phyloP scores from a whole-genome alignment of 805 yeast genomes.

The Clavispora fructus region DNA sequence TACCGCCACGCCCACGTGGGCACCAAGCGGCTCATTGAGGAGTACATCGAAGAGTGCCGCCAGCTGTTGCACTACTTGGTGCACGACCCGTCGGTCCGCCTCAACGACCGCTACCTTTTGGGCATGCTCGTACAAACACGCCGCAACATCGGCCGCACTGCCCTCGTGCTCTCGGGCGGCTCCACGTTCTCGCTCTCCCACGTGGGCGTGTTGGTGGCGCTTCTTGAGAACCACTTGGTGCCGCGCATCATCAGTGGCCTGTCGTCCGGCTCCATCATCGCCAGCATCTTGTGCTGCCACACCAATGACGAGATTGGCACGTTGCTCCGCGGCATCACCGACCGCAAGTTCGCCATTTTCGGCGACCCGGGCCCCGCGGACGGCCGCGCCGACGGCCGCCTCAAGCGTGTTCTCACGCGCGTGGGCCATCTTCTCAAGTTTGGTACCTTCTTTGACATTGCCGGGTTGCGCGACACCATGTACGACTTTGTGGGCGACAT shows the following conservation, averaged over 20 bases:
- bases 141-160: constrained; percentile 90
- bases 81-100: constrained; percentile 29
- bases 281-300: constrained; percentile 80
- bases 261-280: constrained; percentile 93
- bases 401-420: constrained; percentile 41
- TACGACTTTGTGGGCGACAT: constrained; percentile 76
- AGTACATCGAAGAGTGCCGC: constrained; percentile 75
- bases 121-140: constrained; percentile 83
- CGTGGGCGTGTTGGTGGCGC: constrained; percentile 82
- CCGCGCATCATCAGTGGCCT: constrained; percentile 92
- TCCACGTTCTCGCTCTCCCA: constrained; percentile 91
- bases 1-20: constrained; percentile 80
- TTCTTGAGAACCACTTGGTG: constrained; percentile 65
- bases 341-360: constrained; percentile 48
- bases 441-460: constrained; percentile 86
- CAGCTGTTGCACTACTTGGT: constrained; percentile 36
- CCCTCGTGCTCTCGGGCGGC: constrained; percentile 93
- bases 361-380: constrained; percentile 47
- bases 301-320: constrained; percentile 63
- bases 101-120: constrained; percentile 67
- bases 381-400: constrained; percentile 51
- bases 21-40: constrained; percentile 78
- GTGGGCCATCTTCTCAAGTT: constrained; percentile 59
- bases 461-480: constrained; percentile 68
- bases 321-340: constrained; percentile 57